Percentiles rank a stretch among this genome's conserved stretches.
These are phyloP conservation scores for Pythium scleroteichum DNA, from an alignment of 352 stramenopile species.

Conservation along the genomic window DNA sequence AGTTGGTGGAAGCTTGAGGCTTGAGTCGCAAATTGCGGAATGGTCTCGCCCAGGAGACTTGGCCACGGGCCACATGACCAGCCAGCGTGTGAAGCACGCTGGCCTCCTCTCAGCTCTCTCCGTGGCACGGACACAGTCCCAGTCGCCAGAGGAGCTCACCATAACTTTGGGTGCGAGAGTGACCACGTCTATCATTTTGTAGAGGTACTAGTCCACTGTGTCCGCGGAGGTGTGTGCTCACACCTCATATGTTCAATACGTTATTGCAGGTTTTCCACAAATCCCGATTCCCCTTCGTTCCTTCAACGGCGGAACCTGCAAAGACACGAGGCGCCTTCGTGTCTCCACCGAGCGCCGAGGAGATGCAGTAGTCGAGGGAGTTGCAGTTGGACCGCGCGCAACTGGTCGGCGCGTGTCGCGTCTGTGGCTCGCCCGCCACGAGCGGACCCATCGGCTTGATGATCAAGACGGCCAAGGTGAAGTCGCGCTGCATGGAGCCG, in stretches of 20 bases:
- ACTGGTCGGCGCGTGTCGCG: too few species aligned
- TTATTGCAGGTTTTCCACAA: background rate
- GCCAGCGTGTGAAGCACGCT: too few species aligned
- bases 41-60: background rate
- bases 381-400: too few species aligned
- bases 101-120: too few species aligned
- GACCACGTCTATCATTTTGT: background rate
- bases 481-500: background rate
- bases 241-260: too few species aligned
- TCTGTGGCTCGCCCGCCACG: too few species aligned
- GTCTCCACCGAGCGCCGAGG: too few species aligned
- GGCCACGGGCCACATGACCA: background rate
- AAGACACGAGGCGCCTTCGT: background rate
- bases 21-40: slow-evolving; percentile 2
- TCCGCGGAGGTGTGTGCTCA: too few species aligned
- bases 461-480: too few species aligned
- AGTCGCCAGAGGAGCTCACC: background rate
- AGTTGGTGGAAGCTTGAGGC: slow-evolving; percentile 1
- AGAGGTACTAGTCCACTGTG: background rate
- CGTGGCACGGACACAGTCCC: too few species aligned
- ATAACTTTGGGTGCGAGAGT: background rate
- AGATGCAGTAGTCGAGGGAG: too few species aligned
- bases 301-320: background rate
- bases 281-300: background rate
- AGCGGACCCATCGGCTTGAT: too few species aligned